Conservation (phyloP, 768 basidiomycete species). For the Trichaptum fuscoviolaceum region DNA sequence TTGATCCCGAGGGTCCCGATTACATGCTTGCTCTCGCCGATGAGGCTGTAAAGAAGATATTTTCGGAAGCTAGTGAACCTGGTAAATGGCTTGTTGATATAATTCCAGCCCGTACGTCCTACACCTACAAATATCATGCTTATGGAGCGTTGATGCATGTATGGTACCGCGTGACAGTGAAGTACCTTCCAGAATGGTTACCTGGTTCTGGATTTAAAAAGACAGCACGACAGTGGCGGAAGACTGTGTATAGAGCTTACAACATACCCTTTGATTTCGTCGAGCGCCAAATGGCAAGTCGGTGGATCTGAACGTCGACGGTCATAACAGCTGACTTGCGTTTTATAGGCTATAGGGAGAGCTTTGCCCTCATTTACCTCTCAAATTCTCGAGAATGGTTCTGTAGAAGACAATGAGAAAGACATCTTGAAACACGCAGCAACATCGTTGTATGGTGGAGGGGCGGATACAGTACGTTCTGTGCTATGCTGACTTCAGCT, state of each 20-base stretch:
- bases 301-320: not conserved
- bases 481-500: not conserved
- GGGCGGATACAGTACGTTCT: conserved; percentile 17
- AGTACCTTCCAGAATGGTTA: conserved; percentile 20
- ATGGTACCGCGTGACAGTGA: conserved; percentile 11
- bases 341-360: not conserved
- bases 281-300: conserved; percentile 12
- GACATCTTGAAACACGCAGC: conserved; percentile 9
- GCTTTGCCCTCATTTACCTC: conserved; percentile 4
- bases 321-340: not conserved
- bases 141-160: not conserved
- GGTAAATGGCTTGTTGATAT: conserved; percentile 43
- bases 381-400: conserved; percentile 2
- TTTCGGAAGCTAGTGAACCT: conserved; percentile 20
- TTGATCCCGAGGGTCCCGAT: not conserved
- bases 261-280: conserved; percentile 17
- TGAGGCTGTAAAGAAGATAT: conserved; percentile 3
- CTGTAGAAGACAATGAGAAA: not conserved
- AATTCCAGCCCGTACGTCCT: conserved; percentile 24
- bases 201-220: conserved; percentile 20
- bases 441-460: conserved; percentile 13
- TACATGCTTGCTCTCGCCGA: not conserved
- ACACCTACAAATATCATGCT: not conserved
- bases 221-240: conserved; percentile 18
- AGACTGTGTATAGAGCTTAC: conserved; percentile 12